phyloP scores from a whole-genome alignment of 2,329 filamentous ascomycete species.

The Xylaria hypoxylon region DNA sequence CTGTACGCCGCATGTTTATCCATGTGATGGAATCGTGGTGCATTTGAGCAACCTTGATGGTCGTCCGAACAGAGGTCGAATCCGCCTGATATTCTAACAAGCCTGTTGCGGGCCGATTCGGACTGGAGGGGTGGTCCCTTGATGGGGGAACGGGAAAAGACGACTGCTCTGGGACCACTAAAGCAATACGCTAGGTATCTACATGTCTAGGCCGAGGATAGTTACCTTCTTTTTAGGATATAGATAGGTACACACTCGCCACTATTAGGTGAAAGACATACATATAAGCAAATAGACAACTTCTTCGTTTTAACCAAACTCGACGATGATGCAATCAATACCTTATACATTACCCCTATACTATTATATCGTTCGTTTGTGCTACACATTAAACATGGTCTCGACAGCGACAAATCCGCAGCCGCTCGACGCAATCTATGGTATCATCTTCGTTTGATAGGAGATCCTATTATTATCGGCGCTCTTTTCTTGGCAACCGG shows the following conservation, averaged over 20 bases:
- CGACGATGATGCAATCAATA: background rate
- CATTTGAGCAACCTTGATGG: background rate
- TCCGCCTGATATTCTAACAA: slow-evolving; percentile 2
- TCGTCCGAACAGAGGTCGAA: background rate
- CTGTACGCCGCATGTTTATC: slow-evolving; percentile 7
- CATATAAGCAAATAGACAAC: too few relatives aligned
- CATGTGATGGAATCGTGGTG: background rate
- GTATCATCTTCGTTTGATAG: slow-evolving; percentile 20
- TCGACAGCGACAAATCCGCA: background rate
- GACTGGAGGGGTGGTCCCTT: background rate
- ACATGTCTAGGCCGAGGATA: background rate
- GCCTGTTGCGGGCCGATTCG: slow-evolving; percentile 24
- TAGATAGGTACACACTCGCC: background rate
- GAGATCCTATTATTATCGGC: slow-evolving; percentile 29
- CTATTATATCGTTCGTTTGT: background rate
- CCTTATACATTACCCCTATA: too few relatives aligned
- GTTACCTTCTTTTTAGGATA: too few relatives aligned
- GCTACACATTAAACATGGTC: background rate
- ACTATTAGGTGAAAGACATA: background rate
- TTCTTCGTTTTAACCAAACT: background rate
- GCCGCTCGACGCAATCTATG: background rate
- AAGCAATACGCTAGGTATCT: background rate
- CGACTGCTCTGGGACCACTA: slow-evolving; percentile 16
- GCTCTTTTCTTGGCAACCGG: slow-evolving; percentile 13
- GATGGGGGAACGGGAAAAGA: background rate